A percentile compares a stretch with the other conserved stretches of the same genome.
Conservation (phyloP, 1,284 basidiomycete species). For the Wallemia ichthyophaga region DNA sequence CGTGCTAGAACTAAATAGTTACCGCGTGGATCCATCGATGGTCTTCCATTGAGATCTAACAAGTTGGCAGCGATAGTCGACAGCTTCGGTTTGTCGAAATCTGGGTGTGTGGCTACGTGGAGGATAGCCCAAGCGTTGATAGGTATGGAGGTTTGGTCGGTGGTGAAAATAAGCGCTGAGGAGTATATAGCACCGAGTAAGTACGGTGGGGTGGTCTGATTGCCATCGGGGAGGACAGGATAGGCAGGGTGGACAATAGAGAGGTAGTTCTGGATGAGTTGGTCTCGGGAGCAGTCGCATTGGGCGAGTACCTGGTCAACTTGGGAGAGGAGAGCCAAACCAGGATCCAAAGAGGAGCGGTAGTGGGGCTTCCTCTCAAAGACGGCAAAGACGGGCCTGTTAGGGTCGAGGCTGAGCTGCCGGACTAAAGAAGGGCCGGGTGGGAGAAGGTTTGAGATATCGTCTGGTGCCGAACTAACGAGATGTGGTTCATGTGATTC, state of each 20-base stretch:
- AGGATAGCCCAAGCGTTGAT: constrained; percentile 1
- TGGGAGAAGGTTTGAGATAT: neutral
- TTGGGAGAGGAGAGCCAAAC: neutral
- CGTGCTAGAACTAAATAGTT: neutral
- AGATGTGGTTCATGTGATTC: constrained; percentile 1
- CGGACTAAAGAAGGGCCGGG: neutral
- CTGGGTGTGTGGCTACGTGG: neutral
- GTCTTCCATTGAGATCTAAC: neutral
- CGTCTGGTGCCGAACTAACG: neutral
- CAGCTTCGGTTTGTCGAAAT: neutral
- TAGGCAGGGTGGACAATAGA: neutral
- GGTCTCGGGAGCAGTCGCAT: neutral
- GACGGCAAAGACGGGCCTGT: neutral
- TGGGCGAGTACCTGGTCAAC: neutral
- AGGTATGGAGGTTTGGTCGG: neutral
- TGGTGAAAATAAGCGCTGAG: neutral
- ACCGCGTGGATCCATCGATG: neutral
- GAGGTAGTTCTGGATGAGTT: neutral
- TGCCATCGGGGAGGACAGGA: neutral
- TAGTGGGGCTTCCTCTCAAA: constrained; percentile 1
- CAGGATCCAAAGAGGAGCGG: neutral
- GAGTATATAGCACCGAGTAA: neutral
- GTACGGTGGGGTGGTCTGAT: neutral
- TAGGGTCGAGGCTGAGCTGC: neutral
- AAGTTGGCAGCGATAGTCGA: neutral